A percentile compares a stretch with the other conserved stretches of the same genome.
These are phyloP conservation scores for Kazachstania kunashirensis DNA, from an alignment of 805 yeast genomes.

Conservation along the genomic window DNA sequence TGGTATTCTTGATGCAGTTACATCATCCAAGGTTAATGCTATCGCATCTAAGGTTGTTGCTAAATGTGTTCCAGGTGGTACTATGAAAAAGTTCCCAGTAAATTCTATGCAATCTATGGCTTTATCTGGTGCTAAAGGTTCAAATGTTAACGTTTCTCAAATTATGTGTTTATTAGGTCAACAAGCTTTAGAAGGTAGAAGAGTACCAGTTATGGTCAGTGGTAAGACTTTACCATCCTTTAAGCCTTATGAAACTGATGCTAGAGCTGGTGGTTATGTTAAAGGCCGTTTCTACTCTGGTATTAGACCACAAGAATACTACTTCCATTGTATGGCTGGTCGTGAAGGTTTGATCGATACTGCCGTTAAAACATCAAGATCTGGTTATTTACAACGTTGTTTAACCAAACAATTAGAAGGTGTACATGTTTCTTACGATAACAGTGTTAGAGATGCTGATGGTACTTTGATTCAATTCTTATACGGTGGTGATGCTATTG, in stretches of 20 bases:
- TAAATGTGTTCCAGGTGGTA: constrained; percentile 91
- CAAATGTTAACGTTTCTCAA: constrained; percentile 95
- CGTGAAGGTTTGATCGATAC: constrained; percentile 99
- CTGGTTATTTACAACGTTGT: constrained; percentile 98
- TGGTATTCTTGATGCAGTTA: constrained; percentile 90
- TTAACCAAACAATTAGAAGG: constrained; percentile 96
- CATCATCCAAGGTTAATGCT: constrained; percentile 84
- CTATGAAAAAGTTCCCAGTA: constrained; percentile 89
- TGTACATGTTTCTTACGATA: constrained; percentile 87
- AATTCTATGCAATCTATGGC: constrained; percentile 99
- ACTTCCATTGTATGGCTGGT: constrained; percentile 99
- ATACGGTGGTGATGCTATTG: constrained; percentile 96
- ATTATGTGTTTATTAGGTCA: constrained; percentile 99
- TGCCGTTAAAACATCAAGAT: constrained; percentile 96
- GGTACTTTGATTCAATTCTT: constrained; percentile 89
- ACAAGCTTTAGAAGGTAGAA: constrained; percentile 97
- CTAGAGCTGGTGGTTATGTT: constrained; percentile 97
- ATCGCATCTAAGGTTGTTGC: constrained; percentile 92
- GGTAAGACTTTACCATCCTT: constrained; percentile 96
- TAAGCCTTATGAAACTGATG: constrained; percentile 93
- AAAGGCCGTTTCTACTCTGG: constrained; percentile 97
- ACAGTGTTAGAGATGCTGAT: constrained; percentile 90
- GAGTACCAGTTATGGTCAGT: constrained; percentile 98
- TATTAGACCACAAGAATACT: constrained; percentile 95
- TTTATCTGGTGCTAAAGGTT: constrained; percentile 97